Evolutionary conservation across 495 filamentous ascomycete genomes (phyloP).

Genomic region (Aspergillus haitiensis): DNA sequence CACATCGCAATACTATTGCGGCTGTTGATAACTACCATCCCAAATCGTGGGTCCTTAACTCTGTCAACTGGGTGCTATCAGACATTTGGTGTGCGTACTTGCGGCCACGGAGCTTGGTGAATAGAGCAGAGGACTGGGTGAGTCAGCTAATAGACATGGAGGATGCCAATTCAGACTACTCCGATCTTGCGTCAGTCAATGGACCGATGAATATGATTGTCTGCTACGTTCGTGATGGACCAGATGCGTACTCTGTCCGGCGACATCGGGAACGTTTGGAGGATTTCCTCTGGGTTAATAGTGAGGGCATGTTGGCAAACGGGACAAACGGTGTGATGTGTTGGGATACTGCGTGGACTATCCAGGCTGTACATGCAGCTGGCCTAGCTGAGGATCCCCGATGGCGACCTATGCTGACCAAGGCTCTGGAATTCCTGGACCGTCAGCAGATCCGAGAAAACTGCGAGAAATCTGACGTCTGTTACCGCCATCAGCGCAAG

Average conservation of each 20-base stretch:
- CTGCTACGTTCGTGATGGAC: slow-evolving; percentile 10
- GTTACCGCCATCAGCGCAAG: slow-evolving; percentile 9
- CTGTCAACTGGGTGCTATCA: slow-evolving; percentile 60
- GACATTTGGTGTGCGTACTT: slow-evolving; percentile 19
- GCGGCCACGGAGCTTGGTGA: neutral
- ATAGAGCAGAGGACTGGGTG: slow-evolving; percentile 1
- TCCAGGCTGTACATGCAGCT: slow-evolving; percentile 10
- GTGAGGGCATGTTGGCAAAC: slow-evolving; percentile 10
- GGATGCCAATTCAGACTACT: slow-evolving; percentile 9
- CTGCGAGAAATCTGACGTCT: slow-evolving; percentile 1
- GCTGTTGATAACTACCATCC: slow-evolving; percentile 5
- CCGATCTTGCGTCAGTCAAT: slow-evolving; percentile 8
- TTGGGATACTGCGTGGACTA: slow-evolving; percentile 16
- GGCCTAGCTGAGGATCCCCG: neutral
- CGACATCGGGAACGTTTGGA: slow-evolving; percentile 8
- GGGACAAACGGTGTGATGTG: slow-evolving; percentile 15
- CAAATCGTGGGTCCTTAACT: slow-evolving; percentile 13
- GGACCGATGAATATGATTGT: slow-evolving; percentile 15
- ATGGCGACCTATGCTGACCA: slow-evolving; percentile 3
- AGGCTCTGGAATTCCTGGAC: slow-evolving; percentile 13
- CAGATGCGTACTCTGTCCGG: slow-evolving; percentile 4
- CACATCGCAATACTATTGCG: slow-evolving; percentile 2
- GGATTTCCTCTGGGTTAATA: slow-evolving; percentile 16
- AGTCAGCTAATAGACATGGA: slow-evolving; percentile 8
- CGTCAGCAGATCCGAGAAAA: slow-evolving; percentile 13